These are phyloP conservation scores for Tephrocybe sp. DNA, from an alignment of 768 basidiomycete genomes.

Conservation along the genomic window DNA sequence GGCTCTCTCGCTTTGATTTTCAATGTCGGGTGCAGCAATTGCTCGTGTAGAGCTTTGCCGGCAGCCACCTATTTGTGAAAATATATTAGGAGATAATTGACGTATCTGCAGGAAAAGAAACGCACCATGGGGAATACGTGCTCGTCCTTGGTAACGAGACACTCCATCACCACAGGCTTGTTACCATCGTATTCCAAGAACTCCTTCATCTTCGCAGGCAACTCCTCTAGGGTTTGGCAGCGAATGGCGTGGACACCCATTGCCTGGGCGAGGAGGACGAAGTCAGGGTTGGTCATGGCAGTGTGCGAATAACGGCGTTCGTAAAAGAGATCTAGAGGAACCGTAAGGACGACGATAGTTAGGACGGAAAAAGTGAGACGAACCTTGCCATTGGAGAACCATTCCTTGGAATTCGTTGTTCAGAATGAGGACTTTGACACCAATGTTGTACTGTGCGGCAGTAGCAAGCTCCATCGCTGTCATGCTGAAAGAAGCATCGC, in stretches of 20 bases:
- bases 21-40: conserved; percentile 65
- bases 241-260: conserved; percentile 94
- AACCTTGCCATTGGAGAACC: conserved; percentile 99
- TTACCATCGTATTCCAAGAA: conserved; percentile 91
- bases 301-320: conserved; percentile 97
- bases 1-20: conserved; percentile 17
- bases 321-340: conserved; percentile 80
- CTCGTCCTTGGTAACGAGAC: conserved; percentile 77
- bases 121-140: conserved; percentile 90
- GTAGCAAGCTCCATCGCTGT: conserved; percentile 99
- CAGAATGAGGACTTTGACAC: conserved; percentile 89
- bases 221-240: conserved; percentile 64
- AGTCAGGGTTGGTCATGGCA: conserved; percentile 92
- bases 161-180: conserved; percentile 90
- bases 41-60: conserved; percentile 93
- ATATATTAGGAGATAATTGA: conserved; percentile 6
- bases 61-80: conserved; percentile 63
- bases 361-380: conserved; percentile 14
- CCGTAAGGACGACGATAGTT: not conserved
- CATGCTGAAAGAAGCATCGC: conserved; percentile 98
- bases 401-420: conserved; percentile 99
- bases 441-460: conserved; percentile 86
- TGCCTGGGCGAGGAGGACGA: conserved; percentile 81
- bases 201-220: conserved; percentile 97
- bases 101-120: conserved; percentile 1